Evolutionary conservation across 1,284 basidiomycete genomes (phyloP).

Genomic region (Irpex rosettiformis): DNA sequence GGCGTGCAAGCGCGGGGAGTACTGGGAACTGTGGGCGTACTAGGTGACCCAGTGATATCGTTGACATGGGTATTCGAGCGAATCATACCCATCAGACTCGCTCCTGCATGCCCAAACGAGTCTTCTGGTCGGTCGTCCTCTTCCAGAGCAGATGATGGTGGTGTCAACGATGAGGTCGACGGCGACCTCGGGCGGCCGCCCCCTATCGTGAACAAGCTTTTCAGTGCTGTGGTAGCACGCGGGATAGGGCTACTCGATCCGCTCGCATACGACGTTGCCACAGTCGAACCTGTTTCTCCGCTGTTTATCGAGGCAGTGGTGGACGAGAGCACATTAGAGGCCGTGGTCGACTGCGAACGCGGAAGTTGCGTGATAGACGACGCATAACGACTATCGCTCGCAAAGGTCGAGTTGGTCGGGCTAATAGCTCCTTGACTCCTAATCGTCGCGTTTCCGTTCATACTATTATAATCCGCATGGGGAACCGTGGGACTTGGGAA

Average conservation of each 20-base stretch:
- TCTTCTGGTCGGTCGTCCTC: constrained; percentile 34
- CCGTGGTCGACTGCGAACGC: constrained; percentile 11
- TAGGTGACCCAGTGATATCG: constrained; percentile 23
- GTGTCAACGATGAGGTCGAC: constrained; percentile 32
- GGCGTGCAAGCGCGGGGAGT: constrained; percentile 19
- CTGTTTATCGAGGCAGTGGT: neutral
- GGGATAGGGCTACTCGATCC: constrained; percentile 3
- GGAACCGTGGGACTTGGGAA: constrained; percentile 8
- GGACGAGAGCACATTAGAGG: neutral
- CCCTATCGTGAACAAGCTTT: constrained; percentile 48
- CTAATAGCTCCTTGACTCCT: constrained; percentile 13
- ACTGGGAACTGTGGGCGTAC: constrained; percentile 12
- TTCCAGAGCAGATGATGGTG: constrained; percentile 17
- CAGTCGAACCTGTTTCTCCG: neutral
- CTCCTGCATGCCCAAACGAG: constrained; percentile 52
- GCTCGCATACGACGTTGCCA: neutral
- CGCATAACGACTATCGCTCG: constrained; percentile 5
- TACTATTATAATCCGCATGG: neutral
- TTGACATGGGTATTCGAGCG: constrained; percentile 33
- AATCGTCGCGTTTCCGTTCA: neutral
- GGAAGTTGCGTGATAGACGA: constrained; percentile 14
- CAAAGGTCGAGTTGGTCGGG: constrained; percentile 12
- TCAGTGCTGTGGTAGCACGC: constrained; percentile 36
- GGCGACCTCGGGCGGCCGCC: constrained; percentile 52
- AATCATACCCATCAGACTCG: constrained; percentile 50